Percentiles rank a stretch among this genome's conserved stretches.
phyloP scores from a whole-genome alignment of 331 rosid genomes.

The Acacia concinna region DNA sequence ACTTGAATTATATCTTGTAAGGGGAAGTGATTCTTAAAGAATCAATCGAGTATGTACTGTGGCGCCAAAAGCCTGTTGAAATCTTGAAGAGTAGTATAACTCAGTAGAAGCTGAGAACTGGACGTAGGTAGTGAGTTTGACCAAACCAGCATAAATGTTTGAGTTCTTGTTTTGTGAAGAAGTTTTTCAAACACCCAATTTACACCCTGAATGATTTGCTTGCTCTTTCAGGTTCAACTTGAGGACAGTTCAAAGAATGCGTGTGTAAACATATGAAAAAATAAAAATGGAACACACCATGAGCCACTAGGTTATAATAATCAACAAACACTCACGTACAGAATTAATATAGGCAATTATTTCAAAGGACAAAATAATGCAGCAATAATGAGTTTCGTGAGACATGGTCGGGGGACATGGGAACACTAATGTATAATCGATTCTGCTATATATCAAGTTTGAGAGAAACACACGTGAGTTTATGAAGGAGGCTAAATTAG shows the following conservation, averaged over 20 bases:
- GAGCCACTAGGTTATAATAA: background rate
- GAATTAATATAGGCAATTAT: constrained; percentile 14
- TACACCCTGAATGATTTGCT: too few relatives aligned
- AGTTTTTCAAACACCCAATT: too few relatives aligned
- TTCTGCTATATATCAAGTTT: constrained; percentile 15
- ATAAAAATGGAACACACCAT: background rate
- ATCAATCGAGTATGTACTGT: too few relatives aligned
- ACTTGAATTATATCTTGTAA: too few relatives aligned
- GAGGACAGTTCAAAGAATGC: background rate
- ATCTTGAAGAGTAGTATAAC: too few relatives aligned
- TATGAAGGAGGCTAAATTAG: constrained; percentile 28
- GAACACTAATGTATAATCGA: constrained; percentile 13
- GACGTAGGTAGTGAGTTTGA: too few relatives aligned
- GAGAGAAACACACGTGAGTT: constrained; percentile 24
- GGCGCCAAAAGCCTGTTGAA: too few relatives aligned
- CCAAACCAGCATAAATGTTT: too few relatives aligned
- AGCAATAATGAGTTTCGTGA: constrained; percentile 22
- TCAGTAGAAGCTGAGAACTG: too few relatives aligned
- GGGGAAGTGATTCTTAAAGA: too few relatives aligned
- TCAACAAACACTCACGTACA: constrained; percentile 4
- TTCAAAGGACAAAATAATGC: constrained; percentile 20
- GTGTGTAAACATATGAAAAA: background rate
- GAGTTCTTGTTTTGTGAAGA: too few relatives aligned
- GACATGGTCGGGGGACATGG: constrained; percentile 38
- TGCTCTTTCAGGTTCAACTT: background rate